Percentiles rank a stretch among this genome's conserved stretches.
Conservation (phyloP, 805 yeast species). For the Ogataea degrootiae region DNA sequence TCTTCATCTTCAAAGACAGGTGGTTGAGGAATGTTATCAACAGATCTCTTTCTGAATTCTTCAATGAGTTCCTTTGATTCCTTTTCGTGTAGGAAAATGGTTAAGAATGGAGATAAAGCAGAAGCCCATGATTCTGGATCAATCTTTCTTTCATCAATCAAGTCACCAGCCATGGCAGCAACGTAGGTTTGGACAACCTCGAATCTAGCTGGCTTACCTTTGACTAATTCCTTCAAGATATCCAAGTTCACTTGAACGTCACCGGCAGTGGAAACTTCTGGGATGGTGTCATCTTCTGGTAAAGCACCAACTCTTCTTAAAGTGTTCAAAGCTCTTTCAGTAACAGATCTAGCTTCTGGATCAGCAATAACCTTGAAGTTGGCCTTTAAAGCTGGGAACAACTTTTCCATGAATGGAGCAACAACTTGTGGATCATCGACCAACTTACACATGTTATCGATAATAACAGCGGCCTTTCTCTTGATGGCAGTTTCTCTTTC, state of each 20-base stretch:
- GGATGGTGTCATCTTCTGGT: conserved; percentile 81
- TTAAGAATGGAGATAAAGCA: conserved; percentile 87
- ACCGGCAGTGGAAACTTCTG: conserved; percentile 99
- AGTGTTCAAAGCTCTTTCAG: conserved; percentile 94
- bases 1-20: conserved; percentile 88
- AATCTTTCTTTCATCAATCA: conserved; percentile 95
- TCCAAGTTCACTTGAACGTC: conserved; percentile 82
- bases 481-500: conserved; percentile 99
- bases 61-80: conserved; percentile 88
- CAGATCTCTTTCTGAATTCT: conserved; percentile 91
- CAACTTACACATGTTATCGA: conserved; percentile 99
- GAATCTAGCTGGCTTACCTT: conserved; percentile 73
- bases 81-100: conserved; percentile 91
- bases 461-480: conserved; percentile 99
- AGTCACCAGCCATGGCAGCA: conserved; percentile 97
- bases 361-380: conserved; percentile 97
- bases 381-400: conserved; percentile 93
- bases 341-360: conserved; percentile 99
- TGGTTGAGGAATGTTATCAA: conserved; percentile 97
- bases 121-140: conserved; percentile 90
- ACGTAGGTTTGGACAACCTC: conserved; percentile 71
- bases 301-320: conserved; percentile 98
- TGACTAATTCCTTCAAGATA: conserved; percentile 71
- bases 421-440: conserved; percentile 99
- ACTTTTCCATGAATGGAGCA: conserved; percentile 96